Evolutionary conservation across 2,329 filamentous ascomycete genomes (phyloP), one percentile per base, ranked within the genome.

Genomic region (Monilinia polystroma): DNA sequence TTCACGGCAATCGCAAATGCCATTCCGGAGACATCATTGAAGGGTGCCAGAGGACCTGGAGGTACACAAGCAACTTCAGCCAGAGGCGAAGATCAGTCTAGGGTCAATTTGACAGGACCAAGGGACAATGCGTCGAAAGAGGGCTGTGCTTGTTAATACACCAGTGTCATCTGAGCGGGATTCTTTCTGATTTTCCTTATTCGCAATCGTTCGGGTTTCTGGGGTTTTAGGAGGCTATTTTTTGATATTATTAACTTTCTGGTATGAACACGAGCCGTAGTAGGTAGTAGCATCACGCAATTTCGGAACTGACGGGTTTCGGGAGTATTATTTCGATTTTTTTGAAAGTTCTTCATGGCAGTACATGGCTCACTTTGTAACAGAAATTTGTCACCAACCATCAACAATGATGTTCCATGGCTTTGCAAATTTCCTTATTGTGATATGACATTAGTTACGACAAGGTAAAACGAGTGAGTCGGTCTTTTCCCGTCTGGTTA

Each of bases 1-100:
- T 99, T 99, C 77, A 97, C 93, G 56, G 95, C 95, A 43, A 99
- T 99, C 77, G 95, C 95, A 68, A 98, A 98, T 77, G 93, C 93
- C 52, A 99, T 99, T 75, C 95, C 95, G 1, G 95, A 99, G 83
- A 96, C 93, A 63, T 97, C 92, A 70, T 82, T 98, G 78, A 98
- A 98, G 86, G 93, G 90, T 62, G 86, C 91, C 45, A 87, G 92
- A 73, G 90, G 90, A n/a, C 82, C 85, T 23, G 89, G 87, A 58
- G 83, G 87, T 23, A 81, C 84, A 67, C 83, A 82, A 57, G 77
- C 81, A 72, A 77, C 79, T 71, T 80, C 84, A 66, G 82, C 85
- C 75, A 85, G 86, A 76, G 80, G 84, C 66, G 84, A 90, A 77
- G 86, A 93, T 79, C 83, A 90, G 70, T 83, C 83, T 74, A 86